Conservation (phyloP, 257 asterid species). For the Solanum pennellii region DNA sequence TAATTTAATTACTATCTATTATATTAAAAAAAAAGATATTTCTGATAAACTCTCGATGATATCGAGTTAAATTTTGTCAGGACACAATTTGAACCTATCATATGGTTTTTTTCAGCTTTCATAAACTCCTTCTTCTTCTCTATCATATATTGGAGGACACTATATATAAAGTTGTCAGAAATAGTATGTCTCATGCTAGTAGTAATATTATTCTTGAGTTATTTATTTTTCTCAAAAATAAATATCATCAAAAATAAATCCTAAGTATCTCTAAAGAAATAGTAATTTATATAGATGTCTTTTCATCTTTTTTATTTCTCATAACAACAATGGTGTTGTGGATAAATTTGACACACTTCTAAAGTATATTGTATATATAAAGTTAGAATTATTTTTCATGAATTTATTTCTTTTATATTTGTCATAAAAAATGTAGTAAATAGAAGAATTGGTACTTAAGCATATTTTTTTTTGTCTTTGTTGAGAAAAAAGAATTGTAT, state of each 20-base stretch:
- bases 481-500: not conserved
- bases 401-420: not conserved
- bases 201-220: not conserved
- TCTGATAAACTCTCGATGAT: accelerated
- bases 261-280: not conserved
- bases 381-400: not conserved
- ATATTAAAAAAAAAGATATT: accelerated
- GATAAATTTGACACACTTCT: no score
- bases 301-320: no score
- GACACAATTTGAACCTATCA: not conserved
- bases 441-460: not conserved
- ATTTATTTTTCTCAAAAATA: not conserved
- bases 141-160: not conserved
- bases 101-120: not conserved
- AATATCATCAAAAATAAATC: not conserved
- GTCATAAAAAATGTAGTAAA: not conserved
- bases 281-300: not conserved
- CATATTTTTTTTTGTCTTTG: not conserved
- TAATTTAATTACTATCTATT: accelerated
- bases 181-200: not conserved
- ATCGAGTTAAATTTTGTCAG: not conserved
- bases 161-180: not conserved
- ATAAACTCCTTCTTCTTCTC: not conserved
- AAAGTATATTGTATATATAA: not conserved
- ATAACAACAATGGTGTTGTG: no score